A percentile compares a stretch with the other conserved stretches of the same genome.
Conservation (phyloP, 2,329 filamentous ascomycete genomes). For the Calcarisporium arbuscula region DNA sequence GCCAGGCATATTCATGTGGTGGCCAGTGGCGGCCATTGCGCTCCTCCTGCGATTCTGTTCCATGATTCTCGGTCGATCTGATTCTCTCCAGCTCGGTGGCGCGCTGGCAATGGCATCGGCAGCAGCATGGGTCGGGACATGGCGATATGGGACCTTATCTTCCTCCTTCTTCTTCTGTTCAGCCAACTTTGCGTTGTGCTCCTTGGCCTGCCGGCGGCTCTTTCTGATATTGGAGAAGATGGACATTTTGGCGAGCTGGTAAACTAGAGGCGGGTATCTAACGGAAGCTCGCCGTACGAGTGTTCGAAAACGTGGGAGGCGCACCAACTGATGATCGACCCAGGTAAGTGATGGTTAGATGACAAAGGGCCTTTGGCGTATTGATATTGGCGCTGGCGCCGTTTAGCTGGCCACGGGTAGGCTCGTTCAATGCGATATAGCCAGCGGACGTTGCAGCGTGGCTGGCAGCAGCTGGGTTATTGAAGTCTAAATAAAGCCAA, state of each 20-base stretch:
- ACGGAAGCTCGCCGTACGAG: too few relatives aligned
- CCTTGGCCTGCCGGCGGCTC: conserved; percentile 49
- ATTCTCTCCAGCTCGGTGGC: conserved; percentile 42
- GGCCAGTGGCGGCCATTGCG: conserved; percentile 36
- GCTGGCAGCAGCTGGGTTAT: too few relatives aligned
- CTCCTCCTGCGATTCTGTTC: conserved; percentile 45
- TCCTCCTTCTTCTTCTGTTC: conserved; percentile 39
- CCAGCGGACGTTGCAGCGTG: too few relatives aligned
- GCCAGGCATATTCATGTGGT: conserved; percentile 30
- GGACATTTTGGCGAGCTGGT: too few relatives aligned
- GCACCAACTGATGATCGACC: not conserved
- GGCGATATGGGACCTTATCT: conserved; percentile 42
- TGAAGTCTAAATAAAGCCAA: too few relatives aligned
- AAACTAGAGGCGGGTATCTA: conserved; percentile 1
- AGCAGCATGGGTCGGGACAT: conserved; percentile 57
- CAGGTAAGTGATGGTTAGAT: too few relatives aligned
- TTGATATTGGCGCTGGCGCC: too few relatives aligned
- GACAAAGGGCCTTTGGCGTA: too few relatives aligned
- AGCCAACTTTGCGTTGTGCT: conserved; percentile 41
- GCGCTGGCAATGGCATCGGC: conserved; percentile 50
- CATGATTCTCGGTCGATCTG: conserved; percentile 40
- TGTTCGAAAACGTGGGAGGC: too few relatives aligned
- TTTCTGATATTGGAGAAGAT: conserved; percentile 49
- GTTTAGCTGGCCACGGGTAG: too few relatives aligned
- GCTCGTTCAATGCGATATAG: too few relatives aligned